phyloP scores from a whole-genome alignment of 106 monocot genomes.

The Acorus calamus region DNA sequence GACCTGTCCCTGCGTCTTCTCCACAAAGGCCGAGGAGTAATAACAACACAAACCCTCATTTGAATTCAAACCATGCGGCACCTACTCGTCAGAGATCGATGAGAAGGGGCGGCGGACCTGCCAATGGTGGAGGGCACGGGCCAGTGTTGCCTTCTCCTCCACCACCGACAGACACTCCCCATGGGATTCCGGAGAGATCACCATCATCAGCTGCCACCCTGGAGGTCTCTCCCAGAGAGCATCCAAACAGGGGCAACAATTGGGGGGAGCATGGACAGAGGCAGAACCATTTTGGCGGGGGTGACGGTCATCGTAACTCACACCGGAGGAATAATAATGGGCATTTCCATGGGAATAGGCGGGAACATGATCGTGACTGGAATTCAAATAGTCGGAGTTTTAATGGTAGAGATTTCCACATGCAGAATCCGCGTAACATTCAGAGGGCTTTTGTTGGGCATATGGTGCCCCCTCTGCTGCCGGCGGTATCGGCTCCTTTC shows the following conservation, averaged over 20 bases:
- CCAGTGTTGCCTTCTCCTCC: constrained; percentile 2
- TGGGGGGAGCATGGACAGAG: constrained; percentile 24
- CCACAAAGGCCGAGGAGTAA: constrained; percentile 8
- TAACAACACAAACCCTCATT: constrained; percentile 26
- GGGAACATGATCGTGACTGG: constrained; percentile 35
- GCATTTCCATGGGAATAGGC: constrained; percentile 2
- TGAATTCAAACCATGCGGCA: constrained; percentile 16
- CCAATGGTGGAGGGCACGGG: constrained; percentile 5
- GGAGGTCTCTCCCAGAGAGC: constrained; percentile 19
- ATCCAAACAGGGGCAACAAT: constrained; percentile 7
- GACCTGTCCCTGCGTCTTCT: constrained; percentile 12
- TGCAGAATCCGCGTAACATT: constrained; percentile 1
- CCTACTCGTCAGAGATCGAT: constrained; percentile 30
- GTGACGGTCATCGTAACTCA: constrained; percentile 31
- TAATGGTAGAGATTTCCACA: constrained; percentile 6
- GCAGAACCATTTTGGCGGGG: constrained; percentile 17
- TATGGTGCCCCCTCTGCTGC: neutral
- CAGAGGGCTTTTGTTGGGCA: neutral
- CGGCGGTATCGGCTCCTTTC: too few species aligned
- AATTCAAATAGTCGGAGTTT: constrained; percentile 12
- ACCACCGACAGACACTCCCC: neutral
- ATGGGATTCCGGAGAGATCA: constrained; percentile 3
- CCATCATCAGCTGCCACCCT: neutral
- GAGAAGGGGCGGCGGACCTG: constrained; percentile 9
- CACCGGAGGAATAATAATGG: constrained; percentile 13